Evolutionary conservation across 495 filamentous ascomycete species (phyloP).

Genomic region (Penicillium coprophilum): DNA sequence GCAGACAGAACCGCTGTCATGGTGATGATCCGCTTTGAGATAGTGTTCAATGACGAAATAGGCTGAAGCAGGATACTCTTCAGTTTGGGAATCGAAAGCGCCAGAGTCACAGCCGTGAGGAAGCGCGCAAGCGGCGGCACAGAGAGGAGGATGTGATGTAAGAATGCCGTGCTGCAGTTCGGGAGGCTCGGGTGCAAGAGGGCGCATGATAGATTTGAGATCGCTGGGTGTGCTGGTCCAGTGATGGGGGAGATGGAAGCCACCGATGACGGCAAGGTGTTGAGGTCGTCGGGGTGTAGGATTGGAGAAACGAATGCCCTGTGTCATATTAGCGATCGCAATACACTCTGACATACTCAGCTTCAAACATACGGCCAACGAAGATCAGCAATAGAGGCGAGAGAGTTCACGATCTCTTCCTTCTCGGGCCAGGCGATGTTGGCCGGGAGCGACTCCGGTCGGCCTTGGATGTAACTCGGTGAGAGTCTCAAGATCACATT

Average conservation of each 20-base stretch:
- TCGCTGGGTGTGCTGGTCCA: constrained; percentile 79
- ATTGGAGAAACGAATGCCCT: constrained; percentile 81
- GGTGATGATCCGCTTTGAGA: constrained; percentile 62
- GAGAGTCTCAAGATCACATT: constrained; percentile 73
- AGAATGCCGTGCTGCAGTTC: constrained; percentile 79
- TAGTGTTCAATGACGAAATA: constrained; percentile 57
- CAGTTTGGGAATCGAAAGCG: constrained; percentile 65
- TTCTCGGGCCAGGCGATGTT: constrained; percentile 70
- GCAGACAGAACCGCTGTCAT: constrained; percentile 74
- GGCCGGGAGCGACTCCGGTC: constrained; percentile 67
- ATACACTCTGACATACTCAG: not conserved
- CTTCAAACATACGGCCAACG: constrained; percentile 73
- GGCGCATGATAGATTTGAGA: constrained; percentile 81
- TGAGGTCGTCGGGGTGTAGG: constrained; percentile 68
- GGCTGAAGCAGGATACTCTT: constrained; percentile 65
- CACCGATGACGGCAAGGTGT: constrained; percentile 65
- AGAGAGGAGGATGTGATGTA: constrained; percentile 76
- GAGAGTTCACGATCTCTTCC: constrained; percentile 74
- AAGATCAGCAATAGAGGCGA: constrained; percentile 75
- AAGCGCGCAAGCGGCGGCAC: constrained; percentile 77
- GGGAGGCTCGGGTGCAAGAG: constrained; percentile 87
- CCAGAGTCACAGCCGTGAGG: constrained; percentile 67
- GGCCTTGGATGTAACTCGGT: constrained; percentile 71
- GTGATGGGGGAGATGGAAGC: constrained; percentile 72
- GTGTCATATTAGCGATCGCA: constrained; percentile 1